These are phyloP conservation scores for Torulaspora pretoriensis DNA, from an alignment of 1,139 yeast species.

Conservation along the genomic window DNA sequence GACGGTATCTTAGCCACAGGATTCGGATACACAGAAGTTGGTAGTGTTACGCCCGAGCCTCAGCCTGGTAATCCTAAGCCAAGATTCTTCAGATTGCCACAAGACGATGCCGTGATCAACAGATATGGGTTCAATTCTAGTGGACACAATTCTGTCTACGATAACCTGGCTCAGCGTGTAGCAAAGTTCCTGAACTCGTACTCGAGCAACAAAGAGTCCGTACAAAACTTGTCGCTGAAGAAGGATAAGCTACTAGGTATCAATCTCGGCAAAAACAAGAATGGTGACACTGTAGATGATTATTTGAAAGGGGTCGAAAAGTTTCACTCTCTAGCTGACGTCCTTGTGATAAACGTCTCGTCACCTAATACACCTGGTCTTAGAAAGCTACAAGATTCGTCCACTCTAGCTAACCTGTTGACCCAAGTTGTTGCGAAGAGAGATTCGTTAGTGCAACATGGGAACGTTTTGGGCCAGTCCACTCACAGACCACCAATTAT, in stretches of 20 bases:
- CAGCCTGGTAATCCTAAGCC: constrained; percentile 95
- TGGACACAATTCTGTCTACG: constrained; percentile 75
- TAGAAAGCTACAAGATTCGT: constrained; percentile 77
- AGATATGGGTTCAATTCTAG: constrained; percentile 91
- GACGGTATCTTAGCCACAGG: constrained; percentile 76
- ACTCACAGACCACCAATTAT: constrained; percentile 59
- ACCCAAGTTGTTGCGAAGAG: constrained; percentile 61
- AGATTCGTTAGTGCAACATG: constrained; percentile 43
- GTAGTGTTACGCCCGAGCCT: constrained; percentile 87
- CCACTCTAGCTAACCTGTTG: constrained; percentile 63
- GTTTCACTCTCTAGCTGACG: constrained; percentile 83
- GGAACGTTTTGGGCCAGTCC: constrained; percentile 33
- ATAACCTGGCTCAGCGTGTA: constrained; percentile 60
- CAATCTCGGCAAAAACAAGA: constrained; percentile 87
- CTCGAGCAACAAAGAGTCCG: constrained; percentile 22
- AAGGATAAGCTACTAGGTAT: constrained; percentile 68
- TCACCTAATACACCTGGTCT: constrained; percentile 96
- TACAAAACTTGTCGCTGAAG: constrained; percentile 53
- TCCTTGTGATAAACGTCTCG: constrained; percentile 85
- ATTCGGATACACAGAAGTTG: constrained; percentile 86
- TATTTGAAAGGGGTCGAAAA: constrained; percentile 78
- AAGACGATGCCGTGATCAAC: constrained; percentile 87
- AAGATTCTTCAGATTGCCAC: constrained; percentile 77
- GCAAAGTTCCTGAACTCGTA: constrained; percentile 38
- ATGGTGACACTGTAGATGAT: constrained; percentile 84